Evolutionary conservation across 352 stramenopile species (phyloP), one percentile per base, ranked within the genome.

Genomic region (Phytophthora vignae): DNA sequence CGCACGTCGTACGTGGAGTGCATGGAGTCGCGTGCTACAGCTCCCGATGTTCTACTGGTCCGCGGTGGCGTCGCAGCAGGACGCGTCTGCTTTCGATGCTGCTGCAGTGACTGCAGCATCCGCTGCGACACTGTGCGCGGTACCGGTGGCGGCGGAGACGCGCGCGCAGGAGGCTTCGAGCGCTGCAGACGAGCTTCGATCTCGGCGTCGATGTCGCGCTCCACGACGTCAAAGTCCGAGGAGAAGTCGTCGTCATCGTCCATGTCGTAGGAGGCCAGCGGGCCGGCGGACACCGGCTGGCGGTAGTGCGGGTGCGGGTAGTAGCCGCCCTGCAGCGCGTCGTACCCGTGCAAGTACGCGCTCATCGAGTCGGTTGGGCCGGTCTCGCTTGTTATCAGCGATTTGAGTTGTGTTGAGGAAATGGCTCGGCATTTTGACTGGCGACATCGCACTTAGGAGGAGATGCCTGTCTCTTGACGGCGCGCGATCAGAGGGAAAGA

Each of bases 201-300:
- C 66, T 92, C 84, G 31, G 88, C 61, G 74, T 93, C 86, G 15
- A 91, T 90, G 60, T 92, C 86, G 12, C 86, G 77, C 72, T 93
- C 84, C 25, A 90, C 67, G 15, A 85, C 77, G 56, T 90, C 82
- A 65, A 90, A 84, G 59, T 88, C 81, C 52, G 82, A 90, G 31
- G 85, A 88, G 48, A 77, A 79, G 19, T 74, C 75, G 31, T 65
- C 60, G 42, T 71, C 67, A n/a, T 73, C 67, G 22, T 72, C 63
- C 11, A 58, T 61, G 49, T 77, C 67, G 60, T 73, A 71, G 31
- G 64, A 42, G 2, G 67, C 46, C 29, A 78, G 17, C 8, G 67
- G 63, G 9, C 57, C 60, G 1, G 64, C 64, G 14, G 64, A 29
- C n/a, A 69, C 25, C 5, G 63, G 57, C n/a, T 64, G 55, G 27